Evolutionary conservation across 2,329 filamentous ascomycete genomes (phyloP).

Genomic region (Didymella glomerata): DNA sequence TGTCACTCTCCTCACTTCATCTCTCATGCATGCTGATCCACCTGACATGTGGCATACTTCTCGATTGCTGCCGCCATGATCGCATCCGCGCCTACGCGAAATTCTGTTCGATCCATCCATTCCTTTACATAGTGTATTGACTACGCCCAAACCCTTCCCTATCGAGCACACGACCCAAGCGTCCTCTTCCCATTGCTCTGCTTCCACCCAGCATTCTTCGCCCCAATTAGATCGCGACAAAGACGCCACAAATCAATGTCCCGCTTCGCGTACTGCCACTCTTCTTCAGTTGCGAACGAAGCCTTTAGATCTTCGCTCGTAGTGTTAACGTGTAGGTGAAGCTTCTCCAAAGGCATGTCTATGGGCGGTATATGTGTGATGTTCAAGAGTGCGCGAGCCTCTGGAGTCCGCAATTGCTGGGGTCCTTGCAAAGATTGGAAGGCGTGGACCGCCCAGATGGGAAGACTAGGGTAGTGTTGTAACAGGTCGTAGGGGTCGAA

Average conservation of each 20-base stretch:
- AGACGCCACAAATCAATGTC: constrained; percentile 10
- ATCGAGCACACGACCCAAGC: background rate
- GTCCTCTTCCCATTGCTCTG: background rate
- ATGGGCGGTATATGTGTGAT: background rate
- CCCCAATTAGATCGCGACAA: background rate
- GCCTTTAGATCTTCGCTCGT: background rate
- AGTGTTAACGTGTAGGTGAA: background rate
- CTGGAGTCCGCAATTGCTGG: background rate
- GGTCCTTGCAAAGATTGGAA: background rate
- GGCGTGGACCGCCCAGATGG: constrained; percentile 2
- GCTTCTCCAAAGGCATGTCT: background rate
- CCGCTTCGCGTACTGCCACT: background rate
- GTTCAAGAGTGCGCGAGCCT: constrained; percentile 11
- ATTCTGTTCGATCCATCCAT: background rate
- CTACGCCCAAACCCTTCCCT: background rate
- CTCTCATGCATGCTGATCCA: background rate
- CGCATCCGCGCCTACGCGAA: background rate
- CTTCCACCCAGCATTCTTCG: constrained; percentile 5
- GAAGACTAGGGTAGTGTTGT: constrained; percentile 1
- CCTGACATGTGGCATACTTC: background rate
- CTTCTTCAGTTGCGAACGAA: background rate
- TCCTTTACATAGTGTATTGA: background rate
- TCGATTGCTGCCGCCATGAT: background rate
- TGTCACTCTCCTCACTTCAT: background rate
- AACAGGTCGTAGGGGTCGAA: background rate